A percentile compares a stretch with the other conserved stretches of the same genome.
These are phyloP conservation scores for Cladophialophora chaetospira DNA, from an alignment of 2,329 filamentous ascomycete genomes.

Conservation along the genomic window DNA sequence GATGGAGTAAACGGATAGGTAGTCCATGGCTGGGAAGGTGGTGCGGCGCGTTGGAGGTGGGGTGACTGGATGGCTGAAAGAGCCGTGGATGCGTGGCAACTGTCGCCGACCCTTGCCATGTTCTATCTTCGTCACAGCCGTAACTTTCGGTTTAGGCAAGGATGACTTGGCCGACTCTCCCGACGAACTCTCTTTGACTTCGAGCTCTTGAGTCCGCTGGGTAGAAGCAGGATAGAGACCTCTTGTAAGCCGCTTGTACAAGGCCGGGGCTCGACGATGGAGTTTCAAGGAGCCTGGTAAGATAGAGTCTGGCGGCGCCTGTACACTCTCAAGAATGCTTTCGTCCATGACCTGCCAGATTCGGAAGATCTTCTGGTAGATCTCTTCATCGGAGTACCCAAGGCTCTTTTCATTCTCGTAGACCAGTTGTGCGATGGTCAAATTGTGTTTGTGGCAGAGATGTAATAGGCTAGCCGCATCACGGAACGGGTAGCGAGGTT, in stretches of 20 bases:
- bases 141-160: neutral
- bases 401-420: constrained; percentile 31
- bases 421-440: constrained; percentile 30
- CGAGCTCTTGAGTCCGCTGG: constrained; percentile 7
- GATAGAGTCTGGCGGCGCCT: constrained; percentile 22
- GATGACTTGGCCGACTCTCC: neutral
- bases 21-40: constrained; percentile 28
- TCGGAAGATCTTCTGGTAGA: constrained; percentile 26
- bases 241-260: constrained; percentile 27
- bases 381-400: constrained; percentile 21
- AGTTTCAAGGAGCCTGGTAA: constrained; percentile 28
- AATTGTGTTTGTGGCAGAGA: constrained; percentile 27
- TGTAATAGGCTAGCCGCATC: constrained; percentile 23
- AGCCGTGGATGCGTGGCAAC: constrained; percentile 17
- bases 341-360: constrained; percentile 31
- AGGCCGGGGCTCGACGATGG: constrained; percentile 24
- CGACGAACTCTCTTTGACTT: neutral
- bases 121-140: neutral
- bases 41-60: constrained; percentile 20
- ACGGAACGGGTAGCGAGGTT: constrained; percentile 25
- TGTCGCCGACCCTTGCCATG: constrained; percentile 10
- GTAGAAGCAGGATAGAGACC: constrained; percentile 27
- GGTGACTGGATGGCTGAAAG: constrained; percentile 24
- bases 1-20: constrained; percentile 28
- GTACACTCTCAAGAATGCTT: constrained; percentile 29